Percentiles rank a stretch among this genome's conserved stretches.
These are phyloP conservation scores for Trypanosomatidae sp. DNA, from an alignment of 208 protist genomes.

Conservation along the genomic window DNA sequence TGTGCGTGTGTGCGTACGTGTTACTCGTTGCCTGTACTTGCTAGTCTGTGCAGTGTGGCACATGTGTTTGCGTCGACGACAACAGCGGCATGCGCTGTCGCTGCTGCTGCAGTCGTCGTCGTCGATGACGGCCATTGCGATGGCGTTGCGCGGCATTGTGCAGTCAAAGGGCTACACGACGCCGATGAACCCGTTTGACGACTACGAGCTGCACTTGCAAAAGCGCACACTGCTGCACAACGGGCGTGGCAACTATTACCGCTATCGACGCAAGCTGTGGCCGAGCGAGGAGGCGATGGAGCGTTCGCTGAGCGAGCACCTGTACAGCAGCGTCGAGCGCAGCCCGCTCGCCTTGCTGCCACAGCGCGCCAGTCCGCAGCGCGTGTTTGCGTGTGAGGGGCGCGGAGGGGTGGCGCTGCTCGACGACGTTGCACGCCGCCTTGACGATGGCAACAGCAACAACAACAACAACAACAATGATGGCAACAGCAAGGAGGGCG, in stretches of 20 bases:
- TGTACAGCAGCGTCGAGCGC: constrained; percentile 57
- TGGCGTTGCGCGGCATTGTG: constrained; percentile 15
- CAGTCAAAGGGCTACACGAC: constrained; percentile 28
- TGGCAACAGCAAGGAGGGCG: not conserved
- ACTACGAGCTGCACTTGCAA: constrained; percentile 34
- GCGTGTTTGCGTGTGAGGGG: constrained; percentile 26
- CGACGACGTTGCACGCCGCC: constrained; percentile 4
- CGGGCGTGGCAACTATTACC: constrained; percentile 64
- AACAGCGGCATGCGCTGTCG: too few relatives aligned
- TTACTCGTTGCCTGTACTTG: too few relatives aligned
- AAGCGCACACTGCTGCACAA: constrained; percentile 27
- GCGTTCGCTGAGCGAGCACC: constrained; percentile 24
- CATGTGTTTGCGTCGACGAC: too few relatives aligned
- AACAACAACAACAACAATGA: not conserved
- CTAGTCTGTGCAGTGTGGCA: too few relatives aligned
- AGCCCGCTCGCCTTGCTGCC: constrained; percentile 40
- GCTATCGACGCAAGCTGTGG: constrained; percentile 70
- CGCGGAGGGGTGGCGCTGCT: constrained; percentile 26
- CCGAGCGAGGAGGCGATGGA: constrained; percentile 51
- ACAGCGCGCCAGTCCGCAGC: constrained; percentile 10
- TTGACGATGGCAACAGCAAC: not conserved
- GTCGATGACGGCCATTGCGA: not conserved
- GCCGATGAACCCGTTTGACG: constrained; percentile 44
- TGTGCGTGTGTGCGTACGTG: too few relatives aligned
- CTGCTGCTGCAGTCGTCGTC: not conserved